phyloP scores from a whole-genome alignment of 805 yeast species.

The Kluyveromyces siamensis region DNA sequence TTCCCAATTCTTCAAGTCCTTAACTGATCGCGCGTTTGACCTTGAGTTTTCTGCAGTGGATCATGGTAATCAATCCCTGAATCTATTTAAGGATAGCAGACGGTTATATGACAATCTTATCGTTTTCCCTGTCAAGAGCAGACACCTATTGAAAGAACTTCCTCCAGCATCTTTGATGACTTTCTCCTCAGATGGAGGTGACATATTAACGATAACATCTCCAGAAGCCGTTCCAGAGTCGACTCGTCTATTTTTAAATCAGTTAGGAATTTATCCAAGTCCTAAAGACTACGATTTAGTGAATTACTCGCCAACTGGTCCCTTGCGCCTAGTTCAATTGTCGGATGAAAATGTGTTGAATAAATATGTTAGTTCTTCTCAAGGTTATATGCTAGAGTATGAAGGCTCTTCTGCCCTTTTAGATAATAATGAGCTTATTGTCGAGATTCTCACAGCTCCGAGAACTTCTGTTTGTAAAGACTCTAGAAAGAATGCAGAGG shows the following conservation, averaged over 20 bases:
- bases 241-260: conserved; percentile 57
- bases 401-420: conserved; percentile 62
- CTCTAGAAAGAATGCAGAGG: conserved; percentile 46
- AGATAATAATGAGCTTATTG: conserved; percentile 54
- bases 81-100: conserved; percentile 31
- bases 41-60: conserved; percentile 21
- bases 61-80: conserved; percentile 13
- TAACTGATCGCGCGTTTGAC: conserved; percentile 29
- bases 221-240: conserved; percentile 49
- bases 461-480: conserved; percentile 52
- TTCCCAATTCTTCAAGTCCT: conserved; percentile 20
- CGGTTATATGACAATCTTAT: conserved; percentile 47
- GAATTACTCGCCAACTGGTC: conserved; percentile 49
- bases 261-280: conserved; percentile 76
- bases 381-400: conserved; percentile 21
- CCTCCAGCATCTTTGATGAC: conserved; percentile 43
- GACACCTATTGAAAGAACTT: conserved; percentile 33
- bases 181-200: conserved; percentile 62
- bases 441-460: conserved; percentile 65
- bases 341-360: conserved; percentile 10
- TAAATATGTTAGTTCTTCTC: conserved; percentile 7
- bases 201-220: conserved; percentile 54
- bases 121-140: conserved; percentile 49
- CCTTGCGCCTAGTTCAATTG: conserved; percentile 8
- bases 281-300: conserved; percentile 58